Evolutionary conservation across 2,329 filamentous ascomycete species (phyloP).

Genomic region (Aureobasidium sp.): DNA sequence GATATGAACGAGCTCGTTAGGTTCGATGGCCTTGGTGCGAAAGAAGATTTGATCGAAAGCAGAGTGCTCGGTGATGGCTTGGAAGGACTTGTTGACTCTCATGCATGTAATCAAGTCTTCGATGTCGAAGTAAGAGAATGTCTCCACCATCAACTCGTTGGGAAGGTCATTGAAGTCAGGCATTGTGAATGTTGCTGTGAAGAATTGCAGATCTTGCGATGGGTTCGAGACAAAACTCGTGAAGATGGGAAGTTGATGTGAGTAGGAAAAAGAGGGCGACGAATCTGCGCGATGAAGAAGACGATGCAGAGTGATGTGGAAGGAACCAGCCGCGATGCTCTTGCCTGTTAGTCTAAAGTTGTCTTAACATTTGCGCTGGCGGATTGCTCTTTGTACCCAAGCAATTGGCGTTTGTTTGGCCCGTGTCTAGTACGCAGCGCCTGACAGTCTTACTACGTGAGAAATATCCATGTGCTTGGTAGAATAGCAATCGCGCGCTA

Average conservation of each 20-base stretch:
- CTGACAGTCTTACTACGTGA: neutral
- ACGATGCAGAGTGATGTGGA: neutral
- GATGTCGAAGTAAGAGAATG: neutral
- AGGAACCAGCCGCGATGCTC: neutral
- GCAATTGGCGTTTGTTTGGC: neutral
- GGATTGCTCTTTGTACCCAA: neutral
- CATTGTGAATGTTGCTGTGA: neutral
- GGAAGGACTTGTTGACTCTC: neutral
- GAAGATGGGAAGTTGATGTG: neutral
- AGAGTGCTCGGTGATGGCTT: neutral
- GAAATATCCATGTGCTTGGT: neutral
- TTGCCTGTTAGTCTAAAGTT: neutral
- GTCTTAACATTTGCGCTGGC: neutral
- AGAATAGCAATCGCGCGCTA: neutral
- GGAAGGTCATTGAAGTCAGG: neutral
- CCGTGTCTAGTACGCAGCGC: neutral
- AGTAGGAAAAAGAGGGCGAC: neutral
- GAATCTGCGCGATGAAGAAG: neutral
- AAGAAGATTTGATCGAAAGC: slow-evolving; percentile 1
- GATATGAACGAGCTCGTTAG: neutral
- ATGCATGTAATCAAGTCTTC: neutral
- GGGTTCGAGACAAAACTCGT: neutral
- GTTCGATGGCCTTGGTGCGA: neutral
- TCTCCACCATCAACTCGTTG: neutral
- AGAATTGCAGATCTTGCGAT: neutral